phyloP scores from a whole-genome alignment of 305 asterid genomes.

The Plantago lanceolata region DNA sequence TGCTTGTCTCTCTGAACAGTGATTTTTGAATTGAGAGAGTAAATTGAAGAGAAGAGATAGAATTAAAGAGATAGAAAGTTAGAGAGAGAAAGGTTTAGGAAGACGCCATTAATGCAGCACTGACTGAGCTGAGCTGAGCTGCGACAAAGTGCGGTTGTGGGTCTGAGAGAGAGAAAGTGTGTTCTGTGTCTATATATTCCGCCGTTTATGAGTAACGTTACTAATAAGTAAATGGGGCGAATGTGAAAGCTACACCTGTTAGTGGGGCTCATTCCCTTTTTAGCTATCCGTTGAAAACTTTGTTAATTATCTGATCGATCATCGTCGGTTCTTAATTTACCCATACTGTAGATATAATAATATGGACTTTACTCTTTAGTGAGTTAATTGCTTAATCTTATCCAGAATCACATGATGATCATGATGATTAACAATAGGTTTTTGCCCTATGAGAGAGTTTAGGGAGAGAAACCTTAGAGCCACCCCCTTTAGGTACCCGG shows the following conservation, averaged over 20 bases:
- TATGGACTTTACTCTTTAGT: too few relatives aligned
- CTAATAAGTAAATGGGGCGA: background rate
- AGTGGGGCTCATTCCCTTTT: background rate
- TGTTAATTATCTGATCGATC: background rate
- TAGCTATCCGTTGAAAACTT: conserved; percentile 2
- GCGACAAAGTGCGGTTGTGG: conserved; percentile 9
- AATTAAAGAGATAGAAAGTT: conserved; percentile 14
- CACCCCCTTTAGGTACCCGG: too few relatives aligned
- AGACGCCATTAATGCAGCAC: conserved; percentile 25
- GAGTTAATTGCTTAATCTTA: too few relatives aligned
- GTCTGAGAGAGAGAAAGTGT: background rate
- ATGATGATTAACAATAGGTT: too few relatives aligned
- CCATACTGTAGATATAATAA: too few relatives aligned
- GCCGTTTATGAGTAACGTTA: background rate
- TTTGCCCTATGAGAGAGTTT: too few relatives aligned
- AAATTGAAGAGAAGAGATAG: conserved; percentile 16
- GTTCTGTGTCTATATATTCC: background rate
- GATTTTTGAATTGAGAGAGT: conserved; percentile 21
- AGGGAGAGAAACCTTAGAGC: too few relatives aligned
- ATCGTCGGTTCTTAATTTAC: background rate
- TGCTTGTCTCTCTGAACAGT: conserved; percentile 14
- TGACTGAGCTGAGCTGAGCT: background rate
- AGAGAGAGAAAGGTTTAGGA: conserved; percentile 24
- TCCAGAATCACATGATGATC: too few relatives aligned
- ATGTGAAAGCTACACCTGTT: conserved; percentile 6